phyloP scores from a whole-genome alignment of 2,329 filamentous ascomycete genomes.

The Ascochyta viciae-villosae region DNA sequence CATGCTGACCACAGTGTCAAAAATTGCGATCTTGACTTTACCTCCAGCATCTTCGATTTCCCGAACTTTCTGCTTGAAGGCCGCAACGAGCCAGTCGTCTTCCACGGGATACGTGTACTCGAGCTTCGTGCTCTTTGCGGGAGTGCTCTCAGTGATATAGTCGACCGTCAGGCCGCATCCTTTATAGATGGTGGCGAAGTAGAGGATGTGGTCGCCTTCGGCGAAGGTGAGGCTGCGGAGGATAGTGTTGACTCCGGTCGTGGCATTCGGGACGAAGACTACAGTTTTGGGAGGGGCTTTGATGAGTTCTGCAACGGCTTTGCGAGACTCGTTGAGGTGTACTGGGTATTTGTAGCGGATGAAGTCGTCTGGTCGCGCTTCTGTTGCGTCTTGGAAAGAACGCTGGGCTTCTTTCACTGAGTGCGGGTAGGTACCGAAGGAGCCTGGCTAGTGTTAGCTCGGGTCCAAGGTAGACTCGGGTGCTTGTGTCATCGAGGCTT shows the following conservation, averaged over 20 bases:
- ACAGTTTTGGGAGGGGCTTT: constrained; percentile 70
- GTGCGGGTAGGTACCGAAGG: constrained; percentile 78
- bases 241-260: constrained; percentile 77
- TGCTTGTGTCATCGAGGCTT: not conserved
- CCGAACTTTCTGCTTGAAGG: constrained; percentile 67
- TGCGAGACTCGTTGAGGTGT: constrained; percentile 69
- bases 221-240: constrained; percentile 76
- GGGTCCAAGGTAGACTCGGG: not conserved
- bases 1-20: constrained; percentile 80
- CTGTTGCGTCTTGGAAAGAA: constrained; percentile 70
- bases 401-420: constrained; percentile 66
- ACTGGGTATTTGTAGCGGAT: constrained; percentile 71
- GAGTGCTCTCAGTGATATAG: constrained; percentile 73
- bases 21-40: constrained; percentile 71
- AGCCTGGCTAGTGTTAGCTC: constrained; percentile 57
- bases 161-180: constrained; percentile 77
- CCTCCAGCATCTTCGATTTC: constrained; percentile 63
- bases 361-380: constrained; percentile 76
- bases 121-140: constrained; percentile 61
- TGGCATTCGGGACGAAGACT: constrained; percentile 84
- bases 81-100: constrained; percentile 69
- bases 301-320: constrained; percentile 66
- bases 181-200: constrained; percentile 81
- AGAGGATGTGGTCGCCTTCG: constrained; percentile 76
- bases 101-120: constrained; percentile 71